Evolutionary conservation across 2,329 filamentous ascomycete species (phyloP).

Genomic region (Magnaporthales sp.): DNA sequence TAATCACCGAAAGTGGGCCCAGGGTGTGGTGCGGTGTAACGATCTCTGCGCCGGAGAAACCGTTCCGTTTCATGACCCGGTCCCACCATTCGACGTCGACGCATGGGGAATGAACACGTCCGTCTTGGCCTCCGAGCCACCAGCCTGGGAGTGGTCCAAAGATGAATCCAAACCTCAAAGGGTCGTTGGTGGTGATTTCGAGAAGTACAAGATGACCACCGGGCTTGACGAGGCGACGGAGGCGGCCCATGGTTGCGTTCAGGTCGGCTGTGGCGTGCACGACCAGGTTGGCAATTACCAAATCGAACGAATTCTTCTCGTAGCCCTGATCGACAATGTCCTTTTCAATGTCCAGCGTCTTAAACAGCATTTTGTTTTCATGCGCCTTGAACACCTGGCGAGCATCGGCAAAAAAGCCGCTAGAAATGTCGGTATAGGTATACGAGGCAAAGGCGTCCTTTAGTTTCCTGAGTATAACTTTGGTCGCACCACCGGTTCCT

Average conservation of each 20-base stretch:
- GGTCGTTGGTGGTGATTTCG: constrained; percentile 2
- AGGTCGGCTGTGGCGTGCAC: constrained; percentile 24
- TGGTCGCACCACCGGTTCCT: constrained; percentile 8
- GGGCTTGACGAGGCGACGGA: constrained; percentile 24
- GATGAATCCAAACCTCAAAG: constrained; percentile 1
- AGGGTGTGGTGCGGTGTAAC: neutral
- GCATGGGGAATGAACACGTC: constrained; percentile 8
- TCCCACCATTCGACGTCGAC: constrained; percentile 14
- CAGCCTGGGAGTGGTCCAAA: constrained; percentile 11
- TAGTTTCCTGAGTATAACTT: constrained; percentile 20
- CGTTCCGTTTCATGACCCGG: constrained; percentile 11
- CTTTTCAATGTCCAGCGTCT: constrained; percentile 22
- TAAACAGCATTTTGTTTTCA: constrained; percentile 17
- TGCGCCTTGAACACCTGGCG: constrained; percentile 17
- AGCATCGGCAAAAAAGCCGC: constrained; percentile 21
- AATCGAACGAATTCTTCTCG: constrained; percentile 21
- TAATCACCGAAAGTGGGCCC: constrained; percentile 10
- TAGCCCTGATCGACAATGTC: constrained; percentile 24
- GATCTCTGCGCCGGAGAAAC: constrained; percentile 18
- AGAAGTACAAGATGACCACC: constrained; percentile 28
- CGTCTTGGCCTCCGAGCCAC: constrained; percentile 13
- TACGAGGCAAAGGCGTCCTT: constrained; percentile 13
- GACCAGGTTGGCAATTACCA: constrained; percentile 28
- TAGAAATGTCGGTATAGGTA: constrained; percentile 12
- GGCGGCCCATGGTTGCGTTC: constrained; percentile 20